Conservation (phyloP, 2,329 filamentous ascomycete genomes). For the Trichoderma hamatum region DNA sequence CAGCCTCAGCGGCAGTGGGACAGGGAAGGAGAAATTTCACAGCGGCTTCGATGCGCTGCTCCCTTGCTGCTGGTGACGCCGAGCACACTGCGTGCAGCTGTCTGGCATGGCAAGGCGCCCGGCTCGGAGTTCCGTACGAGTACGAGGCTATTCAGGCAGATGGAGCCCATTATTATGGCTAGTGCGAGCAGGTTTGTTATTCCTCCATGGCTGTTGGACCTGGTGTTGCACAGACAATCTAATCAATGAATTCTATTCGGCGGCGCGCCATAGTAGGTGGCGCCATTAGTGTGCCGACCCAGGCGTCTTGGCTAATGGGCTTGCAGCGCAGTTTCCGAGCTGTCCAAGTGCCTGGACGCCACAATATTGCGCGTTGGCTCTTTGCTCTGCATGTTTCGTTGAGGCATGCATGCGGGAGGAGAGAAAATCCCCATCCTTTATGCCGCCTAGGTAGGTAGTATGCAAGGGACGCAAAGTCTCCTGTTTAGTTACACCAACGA, state of each 20-base stretch:
- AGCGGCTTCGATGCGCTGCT: slow-evolving; percentile 2
- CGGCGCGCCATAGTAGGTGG: neutral
- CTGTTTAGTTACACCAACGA: neutral
- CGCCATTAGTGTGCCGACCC: slow-evolving; percentile 14
- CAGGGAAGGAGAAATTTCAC: neutral
- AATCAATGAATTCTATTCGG: slow-evolving; percentile 1
- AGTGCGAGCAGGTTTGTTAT: neutral
- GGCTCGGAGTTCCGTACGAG: slow-evolving; percentile 11
- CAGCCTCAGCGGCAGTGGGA: neutral
- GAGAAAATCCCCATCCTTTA: neutral
- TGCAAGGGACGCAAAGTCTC: neutral
- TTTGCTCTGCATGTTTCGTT: neutral
- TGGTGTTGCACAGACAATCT: neutral
- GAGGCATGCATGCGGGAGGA: neutral
- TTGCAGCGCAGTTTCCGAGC: neutral
- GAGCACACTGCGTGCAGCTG: slow-evolving; percentile 6
- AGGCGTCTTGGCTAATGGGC: neutral
- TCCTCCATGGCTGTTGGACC: neutral
- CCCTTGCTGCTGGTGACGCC: slow-evolving; percentile 7
- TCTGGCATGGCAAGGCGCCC: neutral
- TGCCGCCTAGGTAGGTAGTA: no score
- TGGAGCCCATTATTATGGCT: neutral
- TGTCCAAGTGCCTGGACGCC: slow-evolving; percentile 4
- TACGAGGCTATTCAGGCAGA: neutral
- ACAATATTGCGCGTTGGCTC: neutral